phyloP scores from a whole-genome alignment of 108 stramenopile species.

The Skeletonema menzelii region DNA sequence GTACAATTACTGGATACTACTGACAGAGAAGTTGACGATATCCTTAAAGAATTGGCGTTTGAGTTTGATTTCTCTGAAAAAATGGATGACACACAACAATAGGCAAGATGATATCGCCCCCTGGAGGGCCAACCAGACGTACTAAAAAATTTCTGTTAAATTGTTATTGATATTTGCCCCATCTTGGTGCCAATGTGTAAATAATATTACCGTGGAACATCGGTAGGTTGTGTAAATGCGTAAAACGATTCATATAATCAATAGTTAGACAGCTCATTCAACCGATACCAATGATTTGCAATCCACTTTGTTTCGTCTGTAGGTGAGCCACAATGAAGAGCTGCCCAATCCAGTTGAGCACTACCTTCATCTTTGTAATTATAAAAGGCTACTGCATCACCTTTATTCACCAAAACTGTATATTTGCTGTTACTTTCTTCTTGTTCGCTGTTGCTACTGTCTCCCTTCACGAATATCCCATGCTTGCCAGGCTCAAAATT shows the following conservation, averaged over 20 bases:
- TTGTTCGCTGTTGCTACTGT: background rate
- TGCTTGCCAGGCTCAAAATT: constrained; percentile 13
- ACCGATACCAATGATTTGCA: constrained; percentile 59
- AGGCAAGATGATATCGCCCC: too few relatives aligned
- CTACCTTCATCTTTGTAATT: constrained; percentile 43
- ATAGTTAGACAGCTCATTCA: constrained; percentile 6
- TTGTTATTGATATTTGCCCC: too few relatives aligned
- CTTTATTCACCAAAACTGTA: constrained; percentile 22
- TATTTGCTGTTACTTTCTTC: constrained; percentile 8
- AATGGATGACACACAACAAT: too few relatives aligned
- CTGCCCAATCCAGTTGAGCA: constrained; percentile 46
- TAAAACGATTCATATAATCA: background rate
- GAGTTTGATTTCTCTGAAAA: background rate
- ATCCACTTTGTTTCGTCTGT: constrained; percentile 54
- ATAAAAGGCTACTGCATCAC: constrained; percentile 69
- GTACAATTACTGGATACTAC: constrained; percentile 21
- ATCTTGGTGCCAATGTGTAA: too few relatives aligned
- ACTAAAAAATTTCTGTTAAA: too few relatives aligned
- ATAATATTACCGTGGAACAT: too few relatives aligned
- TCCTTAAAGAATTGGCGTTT: constrained; percentile 48
- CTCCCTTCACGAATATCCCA: constrained; percentile 10
- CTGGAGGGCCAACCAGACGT: too few relatives aligned
- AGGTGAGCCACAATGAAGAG: constrained; percentile 58
- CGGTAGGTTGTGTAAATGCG: background rate
- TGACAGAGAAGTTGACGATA: constrained; percentile 66